Base-by-base conservation (phyloP, 208 protist genomes). In the Acanthamoeba healyi region DNA sequence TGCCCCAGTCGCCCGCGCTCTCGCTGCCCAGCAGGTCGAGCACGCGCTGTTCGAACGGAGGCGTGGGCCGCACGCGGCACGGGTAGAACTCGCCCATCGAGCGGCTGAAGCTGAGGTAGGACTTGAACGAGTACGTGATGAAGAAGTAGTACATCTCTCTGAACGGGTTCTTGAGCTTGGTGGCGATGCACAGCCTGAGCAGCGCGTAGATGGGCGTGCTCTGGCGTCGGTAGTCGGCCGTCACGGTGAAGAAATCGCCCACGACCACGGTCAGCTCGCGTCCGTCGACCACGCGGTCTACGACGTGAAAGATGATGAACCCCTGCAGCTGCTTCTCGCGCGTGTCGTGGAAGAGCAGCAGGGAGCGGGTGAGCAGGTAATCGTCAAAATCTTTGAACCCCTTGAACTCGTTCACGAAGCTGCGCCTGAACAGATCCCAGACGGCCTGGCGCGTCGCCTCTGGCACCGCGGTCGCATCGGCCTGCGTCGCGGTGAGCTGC, bases 61-160 rank as follows among this genome's bases (percentile, higher is more conserved):
- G 82, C 17, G 82, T 90, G 7, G 54, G 49, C 17, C 49, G 54
- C n/a, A 70, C 34, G 29, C 58, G 82, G 15, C 82, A 70, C n/a
- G 82, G 82, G 38, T 90, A 90, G 82, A 70, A 90, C 56, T 90
- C 82, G 32, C 82, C 82, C 82, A 90, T 90, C 19, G 82, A 90
- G 42, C 82, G 82, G 54, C 82, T 90, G 82, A 90, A 90, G 54
- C 32, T 49, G 82, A 90, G 82, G 58, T 90, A 90, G 17, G 54
- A 72, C 54, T 90, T 90, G 82, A 72, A 90, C 24, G 54, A 72
- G 82, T 90, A 90, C 22, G 82, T 90, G 49, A 90, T 70, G 58
- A 90, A 90, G 58, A 90, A 90, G 82, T 90, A 90, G 58, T 90
- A 90, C 82, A 90, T 90, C 54, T 72, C 54, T 38, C 22, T 19